phyloP scores from a whole-genome alignment of 768 basidiomycete species.

The Pleurotus salmoneostramineus region DNA sequence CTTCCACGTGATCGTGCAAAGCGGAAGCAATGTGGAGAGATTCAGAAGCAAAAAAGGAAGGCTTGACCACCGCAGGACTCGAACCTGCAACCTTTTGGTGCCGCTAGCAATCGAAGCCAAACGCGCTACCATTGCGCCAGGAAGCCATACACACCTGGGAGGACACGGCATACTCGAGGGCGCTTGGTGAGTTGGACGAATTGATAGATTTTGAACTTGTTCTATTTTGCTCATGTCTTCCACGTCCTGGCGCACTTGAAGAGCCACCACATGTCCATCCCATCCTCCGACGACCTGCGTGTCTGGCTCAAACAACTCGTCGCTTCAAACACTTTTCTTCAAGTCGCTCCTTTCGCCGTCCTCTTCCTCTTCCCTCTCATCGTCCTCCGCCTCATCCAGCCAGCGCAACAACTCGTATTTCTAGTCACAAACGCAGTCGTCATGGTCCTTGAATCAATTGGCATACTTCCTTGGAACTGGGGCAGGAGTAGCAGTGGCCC shows the following conservation, averaged over 20 bases:
- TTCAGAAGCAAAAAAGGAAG: conserved; percentile 18
- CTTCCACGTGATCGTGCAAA: conserved; percentile 1
- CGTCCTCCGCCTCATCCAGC: conserved; percentile 36
- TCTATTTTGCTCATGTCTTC: conserved; percentile 7
- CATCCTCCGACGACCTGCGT: conserved; percentile 29
- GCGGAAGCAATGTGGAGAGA: not conserved
- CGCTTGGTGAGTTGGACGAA: not conserved
- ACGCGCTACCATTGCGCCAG: conserved; percentile 95
- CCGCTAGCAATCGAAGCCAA: conserved; percentile 63
- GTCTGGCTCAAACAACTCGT: conserved; percentile 32
- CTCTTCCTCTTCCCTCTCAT: conserved; percentile 52
- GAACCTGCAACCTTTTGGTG: conserved; percentile 87
- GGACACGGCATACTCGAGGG: not conserved
- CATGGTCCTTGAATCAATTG: conserved; percentile 59
- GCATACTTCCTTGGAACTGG: conserved; percentile 68
- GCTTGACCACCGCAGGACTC: conserved; percentile 88
- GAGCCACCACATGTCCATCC: conserved; percentile 37
- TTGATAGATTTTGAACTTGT: not conserved
- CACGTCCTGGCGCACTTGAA: conserved; percentile 2
- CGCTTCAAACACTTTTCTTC: conserved; percentile 42
- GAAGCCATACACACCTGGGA: conserved; percentile 40
- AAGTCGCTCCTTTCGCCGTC: conserved; percentile 53
- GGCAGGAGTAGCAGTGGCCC: conserved; percentile 16
- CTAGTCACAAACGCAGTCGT: conserved; percentile 19
- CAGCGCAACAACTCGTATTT: conserved; percentile 14